These are phyloP conservation scores for Ophiostoma himal-ulmi DNA, from an alignment of 2,329 filamentous ascomycete genomes.

Conservation along the genomic window DNA sequence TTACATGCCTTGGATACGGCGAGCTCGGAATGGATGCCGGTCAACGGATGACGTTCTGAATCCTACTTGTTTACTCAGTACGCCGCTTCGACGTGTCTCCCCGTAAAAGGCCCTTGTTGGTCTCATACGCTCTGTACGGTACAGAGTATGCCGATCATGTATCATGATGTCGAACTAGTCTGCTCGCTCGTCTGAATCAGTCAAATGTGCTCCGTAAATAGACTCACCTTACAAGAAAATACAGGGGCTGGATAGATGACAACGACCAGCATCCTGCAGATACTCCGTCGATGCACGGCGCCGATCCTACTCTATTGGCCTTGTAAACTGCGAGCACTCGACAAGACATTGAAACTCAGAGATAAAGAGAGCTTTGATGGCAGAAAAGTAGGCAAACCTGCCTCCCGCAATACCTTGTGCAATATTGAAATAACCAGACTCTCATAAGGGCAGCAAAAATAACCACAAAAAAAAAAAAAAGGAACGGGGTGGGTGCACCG, in stretches of 20 bases:
- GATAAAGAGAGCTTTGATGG: background rate
- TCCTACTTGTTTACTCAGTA: background rate
- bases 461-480: background rate
- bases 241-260: background rate
- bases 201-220: background rate
- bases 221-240: background rate
- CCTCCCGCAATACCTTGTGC: background rate
- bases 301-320: slow-evolving; percentile 7
- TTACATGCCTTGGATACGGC: background rate
- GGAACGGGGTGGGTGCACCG: background rate
- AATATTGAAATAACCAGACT: background rate
- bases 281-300: slow-evolving; percentile 4
- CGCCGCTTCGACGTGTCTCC: background rate
- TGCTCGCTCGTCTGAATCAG: background rate
- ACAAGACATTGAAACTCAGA: background rate
- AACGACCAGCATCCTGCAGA: background rate
- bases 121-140: background rate
- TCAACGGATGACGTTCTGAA: background rate
- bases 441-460: background rate
- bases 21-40: background rate
- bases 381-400: background rate
- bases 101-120: background rate
- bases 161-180: background rate
- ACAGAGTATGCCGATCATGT: background rate
- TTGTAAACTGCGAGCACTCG: background rate